Base-by-base conservation (phyloP, 306 rosid species). In the Amphicarpaea edgeworthii region DNA sequence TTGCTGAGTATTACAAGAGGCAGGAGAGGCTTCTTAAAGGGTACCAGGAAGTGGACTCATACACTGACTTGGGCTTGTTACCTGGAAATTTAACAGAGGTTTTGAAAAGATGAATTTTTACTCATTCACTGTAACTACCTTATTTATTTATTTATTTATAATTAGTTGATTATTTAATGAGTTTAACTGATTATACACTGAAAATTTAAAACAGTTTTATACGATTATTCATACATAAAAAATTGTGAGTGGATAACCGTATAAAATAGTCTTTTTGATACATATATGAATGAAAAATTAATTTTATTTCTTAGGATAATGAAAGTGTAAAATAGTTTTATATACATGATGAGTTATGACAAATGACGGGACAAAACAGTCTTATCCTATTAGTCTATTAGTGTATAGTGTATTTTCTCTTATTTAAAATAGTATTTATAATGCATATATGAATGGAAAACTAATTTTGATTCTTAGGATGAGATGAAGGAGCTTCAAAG, bases 1-100 rank as follows among this genome's bases (percentile, higher is more conserved):
- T 93, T 60, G 85, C 91, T 3, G 82, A 86, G 61, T 95, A 92
- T 76, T 95, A 95, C 84, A 87, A 87, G 85, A 92, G 74, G 81
- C 98, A 95, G 80, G 77, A 85, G 58, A 82, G 57, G 32, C 86
- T 95, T 78, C 97, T 95, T 17, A 81, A 88, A 76, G 97, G 92
- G 68, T 95, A 84, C 46, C 83, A 83, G 26, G 96, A 92, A 83
- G 87, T 92, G n/a, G 97, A 95, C 34, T 81, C 90, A 51, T 89
- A 70, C 58, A 70, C 83, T 65, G 95, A 90, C 72, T 64, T 83
- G 73, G 97, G 93, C 8, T 43, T 28, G 28, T 60, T 87, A 49
- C 93, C 96, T 26, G 89, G 82, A 72, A 76, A 72, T 20, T 83
- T 87, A 69, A 82, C 94, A 1, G 78, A 88, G 93, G 97, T 90